Percentiles rank a stretch among this genome's conserved stretches.
These are phyloP conservation scores for Pseudogymnoascus sp. DNA, from an alignment of 2,329 filamentous ascomycete genomes.

Conservation along the genomic window DNA sequence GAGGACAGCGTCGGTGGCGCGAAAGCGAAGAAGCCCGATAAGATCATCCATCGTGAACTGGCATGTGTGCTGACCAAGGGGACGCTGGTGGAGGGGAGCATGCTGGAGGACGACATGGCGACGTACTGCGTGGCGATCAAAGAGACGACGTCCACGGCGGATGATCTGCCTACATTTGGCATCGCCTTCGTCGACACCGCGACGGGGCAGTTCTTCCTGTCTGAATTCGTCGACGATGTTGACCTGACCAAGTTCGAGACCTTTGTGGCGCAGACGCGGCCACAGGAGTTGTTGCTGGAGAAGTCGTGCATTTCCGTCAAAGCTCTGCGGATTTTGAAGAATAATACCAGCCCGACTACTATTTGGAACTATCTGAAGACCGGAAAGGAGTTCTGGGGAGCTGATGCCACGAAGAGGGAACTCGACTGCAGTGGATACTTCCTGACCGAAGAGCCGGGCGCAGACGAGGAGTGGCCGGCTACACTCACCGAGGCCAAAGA, in stretches of 20 bases:
- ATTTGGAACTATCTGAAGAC: constrained; percentile 93
- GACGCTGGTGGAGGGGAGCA: constrained; percentile 87
- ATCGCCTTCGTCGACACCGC: constrained; percentile 92
- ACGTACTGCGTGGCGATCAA: constrained; percentile 96
- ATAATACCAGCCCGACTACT: constrained; percentile 84
- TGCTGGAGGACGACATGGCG: constrained; percentile 97
- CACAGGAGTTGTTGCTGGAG: constrained; percentile 81
- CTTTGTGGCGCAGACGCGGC: constrained; percentile 83
- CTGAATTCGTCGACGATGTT: constrained; percentile 82
- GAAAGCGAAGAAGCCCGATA: constrained; percentile 60
- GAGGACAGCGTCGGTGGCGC: constrained; percentile 42
- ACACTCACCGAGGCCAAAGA: constrained; percentile 62
- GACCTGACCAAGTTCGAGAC: constrained; percentile 97
- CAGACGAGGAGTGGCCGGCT: constrained; percentile 64
- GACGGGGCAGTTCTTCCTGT: constrained; percentile 90
- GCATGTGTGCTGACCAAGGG: constrained; percentile 86
- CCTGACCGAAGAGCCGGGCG: constrained; percentile 41
- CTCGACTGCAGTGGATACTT: constrained; percentile 78
- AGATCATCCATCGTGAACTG: constrained; percentile 85
- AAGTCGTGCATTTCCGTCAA: constrained; percentile 83
- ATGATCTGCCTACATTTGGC: constrained; percentile 76
- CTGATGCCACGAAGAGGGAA: constrained; percentile 72
- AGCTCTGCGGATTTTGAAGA: constrained; percentile 86
- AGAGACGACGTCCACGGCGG: constrained; percentile 52
- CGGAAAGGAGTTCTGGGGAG: constrained; percentile 82